phyloP scores from a whole-genome alignment of 140 eudicot genomes.

The Stevia rebaudiana region DNA sequence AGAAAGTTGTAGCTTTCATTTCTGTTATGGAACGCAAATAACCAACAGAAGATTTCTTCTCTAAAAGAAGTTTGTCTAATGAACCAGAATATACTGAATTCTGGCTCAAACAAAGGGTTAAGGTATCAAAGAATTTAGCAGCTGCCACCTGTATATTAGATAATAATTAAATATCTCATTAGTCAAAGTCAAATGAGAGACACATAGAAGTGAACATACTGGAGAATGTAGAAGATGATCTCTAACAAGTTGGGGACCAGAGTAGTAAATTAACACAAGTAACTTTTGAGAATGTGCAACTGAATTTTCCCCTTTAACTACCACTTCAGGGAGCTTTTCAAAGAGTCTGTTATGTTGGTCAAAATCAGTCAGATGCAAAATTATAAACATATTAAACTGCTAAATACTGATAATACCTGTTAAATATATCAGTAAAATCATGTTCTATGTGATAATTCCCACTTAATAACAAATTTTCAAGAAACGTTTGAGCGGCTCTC shows the following conservation, averaged over 20 bases:
- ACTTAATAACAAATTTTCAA: constrained; percentile 49
- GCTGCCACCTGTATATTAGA: constrained; percentile 54
- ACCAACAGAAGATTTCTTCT: constrained; percentile 58
- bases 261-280: constrained; percentile 64
- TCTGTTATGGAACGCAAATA: constrained; percentile 86
- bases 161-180: neutral
- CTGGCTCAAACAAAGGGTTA: constrained; percentile 71
- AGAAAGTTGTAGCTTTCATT: constrained; percentile 42
- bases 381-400: constrained; percentile 2
- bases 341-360: constrained; percentile 46
- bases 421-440: constrained; percentile 59
- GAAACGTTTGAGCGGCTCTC: constrained; percentile 54
- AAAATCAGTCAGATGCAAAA: constrained; percentile 4
- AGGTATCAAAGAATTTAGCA: constrained; percentile 76
- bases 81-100: constrained; percentile 74
- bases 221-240: constrained; percentile 77
- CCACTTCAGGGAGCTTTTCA: constrained; percentile 79
- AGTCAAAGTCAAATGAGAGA: constrained; percentile 7
- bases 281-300: constrained; percentile 69
- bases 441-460: constrained; percentile 35
- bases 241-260: constrained; percentile 80
- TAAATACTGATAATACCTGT: constrained; percentile 38
- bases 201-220: constrained; percentile 39
- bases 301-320: constrained; percentile 72
- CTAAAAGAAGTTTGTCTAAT: constrained; percentile 57